A percentile compares a stretch with the other conserved stretches of the same genome.
Evolutionary conservation across 2,329 filamentous ascomycete genomes (phyloP).

Genomic region (Trichoderma sp.): DNA sequence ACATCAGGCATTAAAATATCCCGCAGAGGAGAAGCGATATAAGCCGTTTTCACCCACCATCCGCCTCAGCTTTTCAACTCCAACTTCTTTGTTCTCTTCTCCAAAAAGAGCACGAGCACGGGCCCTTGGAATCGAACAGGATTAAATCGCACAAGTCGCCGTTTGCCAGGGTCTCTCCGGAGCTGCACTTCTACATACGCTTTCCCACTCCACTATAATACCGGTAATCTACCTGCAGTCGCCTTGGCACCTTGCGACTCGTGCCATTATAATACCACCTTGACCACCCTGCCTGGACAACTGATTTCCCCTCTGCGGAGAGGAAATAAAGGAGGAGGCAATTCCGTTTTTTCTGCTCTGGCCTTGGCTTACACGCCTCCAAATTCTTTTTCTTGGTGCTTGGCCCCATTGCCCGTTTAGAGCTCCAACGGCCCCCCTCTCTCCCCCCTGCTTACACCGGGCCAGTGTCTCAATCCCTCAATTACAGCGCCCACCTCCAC

Average conservation of each 20-base stretch:
- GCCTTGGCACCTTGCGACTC: slow-evolving; percentile 13
- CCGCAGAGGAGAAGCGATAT: not conserved
- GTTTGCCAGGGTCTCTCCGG: slow-evolving; percentile 10
- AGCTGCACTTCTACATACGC: not conserved
- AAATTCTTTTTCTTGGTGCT: not conserved
- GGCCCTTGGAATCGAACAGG: not conserved
- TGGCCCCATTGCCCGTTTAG: not conserved
- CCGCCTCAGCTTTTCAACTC: not conserved
- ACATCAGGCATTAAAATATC: not conserved
- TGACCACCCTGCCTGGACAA: slow-evolving; percentile 7
- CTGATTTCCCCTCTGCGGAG: not conserved
- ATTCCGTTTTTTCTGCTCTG: not conserved
- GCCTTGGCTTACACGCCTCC: not conserved
- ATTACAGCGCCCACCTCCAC: slow-evolving; percentile 14
- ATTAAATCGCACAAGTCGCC: not conserved
- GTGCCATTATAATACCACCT: slow-evolving; percentile 15
- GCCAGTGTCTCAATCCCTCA: not conserved
- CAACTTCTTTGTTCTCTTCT: not conserved
- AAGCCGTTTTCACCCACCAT: not conserved
- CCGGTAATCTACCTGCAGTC: not conserved
- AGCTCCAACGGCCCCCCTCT: not conserved
- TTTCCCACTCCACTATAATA: slow-evolving; percentile 9
- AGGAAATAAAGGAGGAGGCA: slow-evolving; percentile 8
- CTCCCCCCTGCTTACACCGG: not conserved
- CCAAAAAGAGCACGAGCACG: not conserved